A percentile compares a stretch with the other conserved stretches of the same genome.
phyloP scores from a whole-genome alignment of 371 early-diverging fungal species.

The Rhizomucor pusillus region DNA sequence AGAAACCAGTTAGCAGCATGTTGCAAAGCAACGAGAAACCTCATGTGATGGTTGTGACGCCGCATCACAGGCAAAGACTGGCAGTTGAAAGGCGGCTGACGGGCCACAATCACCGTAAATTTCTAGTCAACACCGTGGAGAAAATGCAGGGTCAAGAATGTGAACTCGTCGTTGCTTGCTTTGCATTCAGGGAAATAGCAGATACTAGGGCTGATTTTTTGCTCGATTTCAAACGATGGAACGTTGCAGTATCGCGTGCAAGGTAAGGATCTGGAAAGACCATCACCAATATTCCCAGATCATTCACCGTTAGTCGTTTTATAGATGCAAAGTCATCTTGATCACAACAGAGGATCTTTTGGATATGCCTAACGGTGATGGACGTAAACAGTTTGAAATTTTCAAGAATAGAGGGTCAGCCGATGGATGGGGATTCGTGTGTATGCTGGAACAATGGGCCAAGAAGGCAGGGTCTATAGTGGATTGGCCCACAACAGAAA shows the following conservation, averaged over 20 bases:
- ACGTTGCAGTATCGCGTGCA: constrained; percentile 56
- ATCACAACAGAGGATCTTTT: constrained; percentile 44
- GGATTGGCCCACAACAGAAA: constrained; percentile 16
- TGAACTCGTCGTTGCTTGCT: constrained; percentile 56
- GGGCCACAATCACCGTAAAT: constrained; percentile 4
- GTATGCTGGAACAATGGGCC: constrained; percentile 29
- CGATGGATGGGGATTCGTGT: constrained; percentile 36
- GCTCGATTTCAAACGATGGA: constrained; percentile 55
- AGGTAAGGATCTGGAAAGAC: too few relatives aligned
- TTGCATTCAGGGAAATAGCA: constrained; percentile 31
- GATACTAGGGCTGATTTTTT: constrained; percentile 28
- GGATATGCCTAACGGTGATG: constrained; percentile 14
- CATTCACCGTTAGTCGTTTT: not conserved
- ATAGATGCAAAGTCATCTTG: constrained; percentile 54
- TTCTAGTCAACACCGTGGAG: constrained; percentile 44
- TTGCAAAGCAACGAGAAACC: not conserved
- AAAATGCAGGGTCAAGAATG: constrained; percentile 65
- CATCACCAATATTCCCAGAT: constrained; percentile 2
- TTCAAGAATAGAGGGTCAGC: constrained; percentile 18
- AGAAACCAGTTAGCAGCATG: too few relatives aligned
- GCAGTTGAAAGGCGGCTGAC: constrained; percentile 29
- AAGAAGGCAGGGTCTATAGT: constrained; percentile 15
- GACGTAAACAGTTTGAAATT: constrained; percentile 15
- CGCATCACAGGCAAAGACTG: constrained; percentile 52
- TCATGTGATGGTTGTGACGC: constrained; percentile 48